Evolutionary conservation across 169 alveolate species (phyloP).

Genomic region (Eimeria necatrix): DNA sequence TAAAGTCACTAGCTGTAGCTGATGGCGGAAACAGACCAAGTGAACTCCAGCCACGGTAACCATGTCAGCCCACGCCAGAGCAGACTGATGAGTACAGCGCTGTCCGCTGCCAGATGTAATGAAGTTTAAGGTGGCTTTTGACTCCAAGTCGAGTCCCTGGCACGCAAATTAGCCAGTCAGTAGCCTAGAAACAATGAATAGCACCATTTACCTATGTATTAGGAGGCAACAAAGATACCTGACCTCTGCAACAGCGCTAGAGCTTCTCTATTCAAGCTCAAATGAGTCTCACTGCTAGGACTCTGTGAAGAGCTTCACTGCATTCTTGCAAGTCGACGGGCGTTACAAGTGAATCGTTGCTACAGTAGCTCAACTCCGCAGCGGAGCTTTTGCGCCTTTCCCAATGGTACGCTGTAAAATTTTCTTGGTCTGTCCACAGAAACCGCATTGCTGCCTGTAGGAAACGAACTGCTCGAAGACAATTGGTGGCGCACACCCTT

Average conservation of each 20-base stretch:
- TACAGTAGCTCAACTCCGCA: not conserved
- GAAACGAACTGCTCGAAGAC: constrained; percentile 66
- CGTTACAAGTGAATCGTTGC: constrained; percentile 46
- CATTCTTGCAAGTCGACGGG: constrained; percentile 65
- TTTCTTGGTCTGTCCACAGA: constrained; percentile 38
- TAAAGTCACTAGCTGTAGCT: constrained; percentile 64
- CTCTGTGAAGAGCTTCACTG: constrained; percentile 62
- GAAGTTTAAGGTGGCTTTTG: constrained; percentile 32
- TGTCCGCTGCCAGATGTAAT: not conserved
- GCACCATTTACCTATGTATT: not conserved
- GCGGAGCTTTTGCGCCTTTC: constrained; percentile 44
- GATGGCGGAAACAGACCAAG: constrained; percentile 61
- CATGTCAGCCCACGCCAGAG: constrained; percentile 77
- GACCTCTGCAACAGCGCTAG: too few species aligned
- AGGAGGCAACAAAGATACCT: too few species aligned
- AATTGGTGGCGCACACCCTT: constrained; percentile 50
- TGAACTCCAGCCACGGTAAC: constrained; percentile 58
- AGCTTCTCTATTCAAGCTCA: too few species aligned
- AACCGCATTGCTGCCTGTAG: constrained; percentile 58
- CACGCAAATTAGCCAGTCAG: not conserved
- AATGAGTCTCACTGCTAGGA: constrained; percentile 37
- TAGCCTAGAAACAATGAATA: not conserved
- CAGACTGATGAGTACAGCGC: constrained; percentile 51
- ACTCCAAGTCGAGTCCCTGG: constrained; percentile 68
- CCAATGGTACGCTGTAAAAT: constrained; percentile 52